These are phyloP conservation scores for Meyerozyma sp. DNA, from an alignment of 1,139 yeast species.

Conservation along the genomic window DNA sequence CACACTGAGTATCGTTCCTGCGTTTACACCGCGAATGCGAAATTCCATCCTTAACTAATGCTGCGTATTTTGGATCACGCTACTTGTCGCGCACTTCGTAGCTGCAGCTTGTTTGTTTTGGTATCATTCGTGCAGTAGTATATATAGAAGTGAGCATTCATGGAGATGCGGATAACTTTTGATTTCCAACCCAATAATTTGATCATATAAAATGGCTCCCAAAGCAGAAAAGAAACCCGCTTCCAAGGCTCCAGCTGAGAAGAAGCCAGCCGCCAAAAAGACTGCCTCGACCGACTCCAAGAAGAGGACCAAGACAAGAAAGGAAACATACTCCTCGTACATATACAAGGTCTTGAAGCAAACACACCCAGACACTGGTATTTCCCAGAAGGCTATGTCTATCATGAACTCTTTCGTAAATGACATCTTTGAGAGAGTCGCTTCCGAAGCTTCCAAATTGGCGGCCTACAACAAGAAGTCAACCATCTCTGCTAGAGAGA, in stretches of 20 bases:
- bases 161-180: not conserved
- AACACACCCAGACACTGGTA: constrained; percentile 99
- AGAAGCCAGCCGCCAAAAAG: constrained; percentile 29
- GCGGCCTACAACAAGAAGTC: constrained; percentile 99
- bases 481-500: constrained; percentile 98
- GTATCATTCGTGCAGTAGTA: not conserved
- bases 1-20: not conserved
- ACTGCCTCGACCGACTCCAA: constrained; percentile 63
- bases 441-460: constrained; percentile 97
- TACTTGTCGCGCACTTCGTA: not conserved
- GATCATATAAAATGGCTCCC: constrained; percentile 20
- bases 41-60: not conserved
- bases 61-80: not conserved
- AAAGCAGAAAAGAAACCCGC: constrained; percentile 28
- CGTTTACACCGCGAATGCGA: not conserved
- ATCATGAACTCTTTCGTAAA: constrained; percentile 98
- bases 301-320: constrained; percentile 96
- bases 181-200: constrained; percentile 1
- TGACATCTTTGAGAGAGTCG: constrained; percentile 93
- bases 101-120: not conserved
- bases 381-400: constrained; percentile 98
- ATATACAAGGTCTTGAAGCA: constrained; percentile 98
- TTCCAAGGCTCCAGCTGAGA: constrained; percentile 26
- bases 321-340: constrained; percentile 98
- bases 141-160: not conserved